Base-by-base conservation (phyloP, 2,329 filamentous ascomycete genomes). In the Hypoxylon sp. region DNA sequence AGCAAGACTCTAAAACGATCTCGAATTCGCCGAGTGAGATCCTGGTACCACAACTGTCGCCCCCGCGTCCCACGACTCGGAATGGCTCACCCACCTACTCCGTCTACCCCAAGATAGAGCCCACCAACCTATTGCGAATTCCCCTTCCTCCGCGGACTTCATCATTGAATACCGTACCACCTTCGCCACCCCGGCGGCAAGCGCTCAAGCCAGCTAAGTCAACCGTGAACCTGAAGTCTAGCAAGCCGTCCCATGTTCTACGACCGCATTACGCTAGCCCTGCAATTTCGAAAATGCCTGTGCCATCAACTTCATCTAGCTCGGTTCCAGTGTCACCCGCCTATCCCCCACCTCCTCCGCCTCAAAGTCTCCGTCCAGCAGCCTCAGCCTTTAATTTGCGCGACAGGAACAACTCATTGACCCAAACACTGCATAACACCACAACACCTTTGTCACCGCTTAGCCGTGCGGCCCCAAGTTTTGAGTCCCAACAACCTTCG, bases 81-180 rank as follows among this genome's bases (percentile, higher is more conserved):
- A 70, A 66, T 43, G 63, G 55, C 43, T 28, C 72, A 2, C 52
- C 58, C 17, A 79, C 77, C 2, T 83, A 83, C 65, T 82, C 82
- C 1, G 76, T 82, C 41, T 83, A 82, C 63, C 82, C 82, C 4
- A 83, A 79, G 71, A 69, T 75, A n/a, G 52, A 71, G 21, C 60
- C 67, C 3, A 43, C 36, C 4, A 61, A 51, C 14, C 25, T 66
- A 6, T 60, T 56, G 2, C 72, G 70, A 30, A 65, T 75, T 5
- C 66, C 72, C 1, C 75, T 80, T 6, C 80, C 80, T 13, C 78
- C 80, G 43, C 76, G 78, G 34, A 76, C 73, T 41, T 76, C 76
- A 17, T 78, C 76, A 5, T 66, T 78, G 1, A 63, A 62, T 32
- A 57, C 74, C 41, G 72, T 70, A 61, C 75, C 63, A 65, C 75